Conservation (phyloP, 108 stramenopile genomes). For the Hondaea fermentalgiana region DNA sequence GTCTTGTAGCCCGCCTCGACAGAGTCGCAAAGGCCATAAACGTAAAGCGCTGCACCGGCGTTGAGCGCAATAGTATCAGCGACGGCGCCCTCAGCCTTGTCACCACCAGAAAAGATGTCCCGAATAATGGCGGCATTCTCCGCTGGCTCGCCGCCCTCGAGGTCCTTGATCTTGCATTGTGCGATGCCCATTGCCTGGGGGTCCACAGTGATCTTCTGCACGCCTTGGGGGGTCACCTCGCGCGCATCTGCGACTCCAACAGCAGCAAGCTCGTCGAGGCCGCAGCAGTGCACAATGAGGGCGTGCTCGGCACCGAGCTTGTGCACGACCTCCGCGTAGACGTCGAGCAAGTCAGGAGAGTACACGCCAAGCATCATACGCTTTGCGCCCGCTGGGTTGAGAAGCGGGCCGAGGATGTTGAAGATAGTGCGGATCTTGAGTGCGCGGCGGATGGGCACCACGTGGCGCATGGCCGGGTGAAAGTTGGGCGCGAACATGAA, state of each 20-base stretch:
- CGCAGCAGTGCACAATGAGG: constrained; percentile 89
- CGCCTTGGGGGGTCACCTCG: constrained; percentile 52
- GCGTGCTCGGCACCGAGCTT: constrained; percentile 88
- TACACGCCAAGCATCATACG: constrained; percentile 94
- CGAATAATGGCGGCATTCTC: constrained; percentile 81
- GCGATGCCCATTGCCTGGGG: constrained; percentile 72
- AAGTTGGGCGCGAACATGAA: constrained; percentile 96
- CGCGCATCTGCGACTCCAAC: constrained; percentile 56
- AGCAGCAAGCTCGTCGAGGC: constrained; percentile 94
- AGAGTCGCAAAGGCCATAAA: constrained; percentile 72
- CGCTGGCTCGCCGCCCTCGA: constrained; percentile 84
- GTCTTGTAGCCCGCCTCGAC: constrained; percentile 67
- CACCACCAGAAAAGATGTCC: constrained; percentile 72
- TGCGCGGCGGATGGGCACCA: constrained; percentile 86
- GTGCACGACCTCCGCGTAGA: constrained; percentile 79
- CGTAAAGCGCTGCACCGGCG: constrained; percentile 90
- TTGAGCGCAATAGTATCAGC: constrained; percentile 91
- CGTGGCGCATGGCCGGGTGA: constrained; percentile 91
- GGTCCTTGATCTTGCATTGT: constrained; percentile 73
- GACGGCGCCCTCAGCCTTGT: constrained; percentile 61
- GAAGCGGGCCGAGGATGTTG: constrained; percentile 96
- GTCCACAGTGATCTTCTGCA: constrained; percentile 66
- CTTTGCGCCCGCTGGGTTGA: constrained; percentile 91
- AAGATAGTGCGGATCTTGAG: constrained; percentile 88
- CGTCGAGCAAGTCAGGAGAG: constrained; percentile 65